Base-by-base conservation (phyloP, 1,284 basidiomycete genomes). In the Ustilago loliicola region DNA sequence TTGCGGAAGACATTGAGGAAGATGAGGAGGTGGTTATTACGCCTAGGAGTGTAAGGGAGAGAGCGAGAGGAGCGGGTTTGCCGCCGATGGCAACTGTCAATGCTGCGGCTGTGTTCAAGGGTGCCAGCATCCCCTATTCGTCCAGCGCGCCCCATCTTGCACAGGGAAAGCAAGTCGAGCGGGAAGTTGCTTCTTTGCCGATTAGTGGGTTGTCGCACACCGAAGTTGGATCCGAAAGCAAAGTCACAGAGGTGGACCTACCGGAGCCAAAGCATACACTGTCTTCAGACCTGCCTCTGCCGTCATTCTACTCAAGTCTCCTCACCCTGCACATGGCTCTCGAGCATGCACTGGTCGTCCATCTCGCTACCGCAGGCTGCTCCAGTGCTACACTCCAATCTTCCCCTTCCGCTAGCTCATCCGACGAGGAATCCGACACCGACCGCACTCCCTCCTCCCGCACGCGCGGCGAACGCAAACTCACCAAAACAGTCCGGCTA, bases 271-370 rank as follows among this genome's bases (percentile, higher is more conserved):
- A 64, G 34, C 70, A 79, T 19, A 11, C 9, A 2, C 63, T 80
- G 1, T 67, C 79, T 4, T 21, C 66, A 10, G 66, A 67, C 32
- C 61, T 85, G n/a, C 66, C 77, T 1, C 60, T 85, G 1, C 81
- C 82, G 0, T 50, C 64, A 1, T 72, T 81, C 55, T 77, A 72
- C n/a, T 63, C 80, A 40, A 74, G 72, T 30, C 51, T 85, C 7
- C 30, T 82, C 55, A 63, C 76, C 5, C 66, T 79, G 4, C 83
- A 85, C 34, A 64, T 67, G 1, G 83, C 82, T 8, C 61, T 85
- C 8, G 83, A 85, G 32, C 82, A 84, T 36, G 76, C 79, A 13
- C 67, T 85, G 2, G 77, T 85, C 3, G 81, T 85, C 2, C 83
- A 85, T 48, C 75, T 85, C 36, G 82, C 83, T 21, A 85, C 83